phyloP scores from a whole-genome alignment of 805 yeast genomes.

The Teunomyces lycoperdinae region DNA sequence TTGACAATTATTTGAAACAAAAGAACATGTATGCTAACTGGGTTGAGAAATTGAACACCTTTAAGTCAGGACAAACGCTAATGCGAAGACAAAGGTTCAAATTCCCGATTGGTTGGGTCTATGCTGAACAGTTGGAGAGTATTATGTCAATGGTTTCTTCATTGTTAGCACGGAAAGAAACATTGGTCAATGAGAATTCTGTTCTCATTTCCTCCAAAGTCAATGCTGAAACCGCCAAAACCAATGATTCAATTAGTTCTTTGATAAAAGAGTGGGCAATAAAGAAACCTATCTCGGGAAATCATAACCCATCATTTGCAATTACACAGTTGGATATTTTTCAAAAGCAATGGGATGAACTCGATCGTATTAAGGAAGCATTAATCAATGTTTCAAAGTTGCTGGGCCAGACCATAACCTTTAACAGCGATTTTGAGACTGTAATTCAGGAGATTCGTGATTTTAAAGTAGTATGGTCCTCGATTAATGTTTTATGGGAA shows the following conservation, averaged over 20 bases:
- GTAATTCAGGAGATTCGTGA: constrained; percentile 52
- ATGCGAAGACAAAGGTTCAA: constrained; percentile 44
- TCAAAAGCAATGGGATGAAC: constrained; percentile 12
- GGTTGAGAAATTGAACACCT: constrained; percentile 13
- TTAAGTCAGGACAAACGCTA: constrained; percentile 30
- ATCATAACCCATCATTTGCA: constrained; percentile 43
- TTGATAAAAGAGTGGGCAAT: constrained; percentile 47
- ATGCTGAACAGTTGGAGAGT: constrained; percentile 59
- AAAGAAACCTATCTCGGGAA: constrained; percentile 46
- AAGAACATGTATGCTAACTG: constrained; percentile 11
- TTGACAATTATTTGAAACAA: constrained; percentile 25
- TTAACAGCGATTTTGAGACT: constrained; percentile 23
- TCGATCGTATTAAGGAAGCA: constrained; percentile 15
- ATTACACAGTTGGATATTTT: constrained; percentile 32
- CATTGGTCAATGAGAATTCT: constrained; percentile 38
- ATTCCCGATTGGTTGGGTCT: constrained; percentile 55
- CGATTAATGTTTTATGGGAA: constrained; percentile 51
- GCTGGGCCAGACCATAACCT: constrained; percentile 31
- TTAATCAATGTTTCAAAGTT: constrained; percentile 17
- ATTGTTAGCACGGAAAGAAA: constrained; percentile 32
- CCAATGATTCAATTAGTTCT: constrained; percentile 28
- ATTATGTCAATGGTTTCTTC: constrained; percentile 43
- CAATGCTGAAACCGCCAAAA: constrained; percentile 34
- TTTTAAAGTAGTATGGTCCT: constrained; percentile 60
- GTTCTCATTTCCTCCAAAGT: constrained; percentile 43